Evolutionary conservation across 2,329 filamentous ascomycete species (phyloP), one percentile per base, ranked within the genome.

Genomic region (Neopestalotiopsis clavispora): DNA sequence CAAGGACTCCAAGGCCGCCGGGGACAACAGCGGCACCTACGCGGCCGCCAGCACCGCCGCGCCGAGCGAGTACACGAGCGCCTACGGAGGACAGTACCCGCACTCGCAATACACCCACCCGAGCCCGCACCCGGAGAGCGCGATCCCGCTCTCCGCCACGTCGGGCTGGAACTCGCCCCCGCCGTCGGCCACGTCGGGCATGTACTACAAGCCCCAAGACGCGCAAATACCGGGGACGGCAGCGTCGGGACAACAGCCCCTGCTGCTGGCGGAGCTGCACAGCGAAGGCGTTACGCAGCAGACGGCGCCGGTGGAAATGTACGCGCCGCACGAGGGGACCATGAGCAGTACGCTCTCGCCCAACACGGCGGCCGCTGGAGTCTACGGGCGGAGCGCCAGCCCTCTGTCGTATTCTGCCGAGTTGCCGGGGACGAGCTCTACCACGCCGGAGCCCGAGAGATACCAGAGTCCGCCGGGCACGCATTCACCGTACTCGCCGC

Each of bases 231-330:
- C 42, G 20, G 23, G 30, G 13, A 34, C 65, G 20, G 67, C 23
- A 3, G 23, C 23, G 23, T 28, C 23, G 23, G 23, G 23, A 28
- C 23, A 63, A 13, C 67, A 69, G 67, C 67, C 67, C n/a, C 20
- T 69, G 32, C 67, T 69, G 3, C 4, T 28, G n/a, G 67, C 67
- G 20, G 67, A 66, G 63, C 63, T 66, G 32, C 40, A 42, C 32
- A 49, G 23, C 3, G 23, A 14, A 12, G 30, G n/a, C 4, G 28
- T 5, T 0, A 34, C 42, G 13, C 67, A 65, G 12, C 60, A 30
- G 28, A 28, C 56, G 63, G 40, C 63, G 63, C 67, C 67, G 10
- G 67, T 66, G 5, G 67, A 69, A 17, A 17, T 69, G n/a, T 64
- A 64, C 12, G 28, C 61, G 40, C 61, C 61, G 34, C 42, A n/a